Percentiles rank a stretch among this genome's conserved stretches.
Evolutionary conservation across 2,329 filamentous ascomycete genomes (phyloP).

Genomic region (Aplosporella prunicola): DNA sequence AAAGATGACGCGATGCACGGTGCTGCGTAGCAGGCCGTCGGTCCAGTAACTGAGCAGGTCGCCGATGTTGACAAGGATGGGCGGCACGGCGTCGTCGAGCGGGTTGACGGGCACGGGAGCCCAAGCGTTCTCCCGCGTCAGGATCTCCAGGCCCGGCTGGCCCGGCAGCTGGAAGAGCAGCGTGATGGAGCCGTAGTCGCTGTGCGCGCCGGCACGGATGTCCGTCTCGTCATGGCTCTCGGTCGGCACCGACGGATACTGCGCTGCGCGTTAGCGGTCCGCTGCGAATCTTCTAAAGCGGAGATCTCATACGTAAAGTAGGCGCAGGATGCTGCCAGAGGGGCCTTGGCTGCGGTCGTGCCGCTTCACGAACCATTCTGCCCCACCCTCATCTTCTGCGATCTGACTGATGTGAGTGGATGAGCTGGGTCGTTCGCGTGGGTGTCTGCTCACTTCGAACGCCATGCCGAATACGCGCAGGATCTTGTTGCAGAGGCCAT

Average conservation of each 20-base stretch:
- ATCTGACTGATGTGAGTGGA: conserved; percentile 22
- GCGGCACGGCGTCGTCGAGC: conserved; percentile 52
- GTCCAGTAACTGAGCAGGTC: conserved; percentile 81
- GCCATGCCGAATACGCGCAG: conserved; percentile 71
- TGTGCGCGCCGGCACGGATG: conserved; percentile 78
- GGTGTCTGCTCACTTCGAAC: conserved; percentile 39
- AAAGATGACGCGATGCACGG: conserved; percentile 82
- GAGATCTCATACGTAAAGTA: conserved; percentile 41
- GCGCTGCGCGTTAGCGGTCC: not conserved
- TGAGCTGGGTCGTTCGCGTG: too few species aligned
- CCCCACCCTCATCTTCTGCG: conserved; percentile 25
- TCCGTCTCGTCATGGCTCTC: conserved; percentile 46
- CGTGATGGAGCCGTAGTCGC: conserved; percentile 66
- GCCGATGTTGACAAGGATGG: conserved; percentile 63
- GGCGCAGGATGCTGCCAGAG: conserved; percentile 42
- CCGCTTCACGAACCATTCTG: conserved; percentile 50
- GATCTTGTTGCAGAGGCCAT: conserved; percentile 61
- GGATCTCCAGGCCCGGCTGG: conserved; percentile 79
- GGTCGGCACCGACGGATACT: conserved; percentile 33
- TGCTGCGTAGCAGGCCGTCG: conserved; percentile 73
- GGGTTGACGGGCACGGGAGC: conserved; percentile 37
- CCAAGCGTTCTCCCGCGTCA: conserved; percentile 45
- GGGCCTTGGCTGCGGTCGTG: conserved; percentile 45
- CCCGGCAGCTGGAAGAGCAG: conserved; percentile 75
- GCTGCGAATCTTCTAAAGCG: conserved; percentile 17